Conservation (phyloP, 1,284 basidiomycete species). For the Heliocybe sulcata region DNA sequence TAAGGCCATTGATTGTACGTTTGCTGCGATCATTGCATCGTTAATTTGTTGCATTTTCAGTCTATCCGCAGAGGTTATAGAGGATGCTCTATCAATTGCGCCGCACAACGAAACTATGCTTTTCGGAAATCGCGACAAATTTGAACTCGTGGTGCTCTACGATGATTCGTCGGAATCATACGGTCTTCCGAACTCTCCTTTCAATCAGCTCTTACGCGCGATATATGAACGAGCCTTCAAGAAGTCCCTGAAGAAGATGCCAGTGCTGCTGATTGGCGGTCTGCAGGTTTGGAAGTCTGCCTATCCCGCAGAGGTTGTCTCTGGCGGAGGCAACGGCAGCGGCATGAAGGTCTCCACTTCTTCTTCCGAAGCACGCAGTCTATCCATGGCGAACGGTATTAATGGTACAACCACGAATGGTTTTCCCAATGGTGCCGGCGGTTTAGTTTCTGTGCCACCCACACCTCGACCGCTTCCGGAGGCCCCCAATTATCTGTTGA, state of each 20-base stretch:
- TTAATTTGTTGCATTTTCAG: conserved; percentile 28
- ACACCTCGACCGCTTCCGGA: neutral
- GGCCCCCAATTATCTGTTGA: neutral
- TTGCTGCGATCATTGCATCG: neutral
- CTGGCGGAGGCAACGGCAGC: conserved; percentile 23
- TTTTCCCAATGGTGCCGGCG: neutral
- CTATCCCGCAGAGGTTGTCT: conserved; percentile 44
- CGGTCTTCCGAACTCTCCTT: conserved; percentile 38
- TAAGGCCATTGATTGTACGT: conserved; percentile 28
- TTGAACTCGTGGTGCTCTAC: conserved; percentile 88
- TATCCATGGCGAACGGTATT: neutral
- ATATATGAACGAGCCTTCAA: conserved; percentile 71
- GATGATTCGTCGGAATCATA: conserved; percentile 67
- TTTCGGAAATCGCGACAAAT: conserved; percentile 80
- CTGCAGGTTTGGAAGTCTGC: conserved; percentile 77
- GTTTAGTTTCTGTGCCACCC: neutral
- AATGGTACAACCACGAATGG: neutral
- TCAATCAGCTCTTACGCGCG: conserved; percentile 55
- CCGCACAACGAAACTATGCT: conserved; percentile 65
- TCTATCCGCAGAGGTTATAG: conserved; percentile 60
- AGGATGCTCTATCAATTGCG: conserved; percentile 69
- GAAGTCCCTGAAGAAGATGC: conserved; percentile 71
- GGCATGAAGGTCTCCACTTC: conserved; percentile 14
- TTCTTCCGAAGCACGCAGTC: neutral
- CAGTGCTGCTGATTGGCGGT: conserved; percentile 84